Conservation (phyloP, 129 eudicot genomes). For the Silybum marianum region DNA sequence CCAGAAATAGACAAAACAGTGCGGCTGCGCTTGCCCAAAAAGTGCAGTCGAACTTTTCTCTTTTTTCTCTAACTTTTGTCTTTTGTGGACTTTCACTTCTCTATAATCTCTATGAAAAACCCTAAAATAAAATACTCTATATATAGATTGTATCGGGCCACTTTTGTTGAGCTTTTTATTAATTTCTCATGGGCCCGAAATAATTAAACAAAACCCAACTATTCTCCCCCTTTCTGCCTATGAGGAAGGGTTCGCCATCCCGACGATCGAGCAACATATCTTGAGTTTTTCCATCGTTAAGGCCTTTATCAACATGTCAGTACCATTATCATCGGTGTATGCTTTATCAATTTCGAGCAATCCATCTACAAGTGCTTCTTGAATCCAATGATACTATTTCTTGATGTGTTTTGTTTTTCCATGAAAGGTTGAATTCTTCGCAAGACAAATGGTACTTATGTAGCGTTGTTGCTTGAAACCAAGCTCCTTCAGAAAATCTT, state of each 20-base stretch:
- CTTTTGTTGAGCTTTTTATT: too few relatives aligned
- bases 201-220: background rate
- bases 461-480: background rate
- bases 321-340: background rate
- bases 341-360: background rate
- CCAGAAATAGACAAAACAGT: background rate
- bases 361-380: background rate
- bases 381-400: background rate
- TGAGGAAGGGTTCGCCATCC: too few relatives aligned
- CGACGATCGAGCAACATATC: too few relatives aligned
- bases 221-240: background rate
- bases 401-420: background rate
- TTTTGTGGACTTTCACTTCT: too few relatives aligned
- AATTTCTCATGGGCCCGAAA: background rate
- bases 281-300: too few relatives aligned
- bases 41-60: background rate
- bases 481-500: background rate
- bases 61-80: background rate
- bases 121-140: too few relatives aligned
- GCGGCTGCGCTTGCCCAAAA: background rate
- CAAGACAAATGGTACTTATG: background rate
- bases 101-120: too few relatives aligned
- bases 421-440: background rate
- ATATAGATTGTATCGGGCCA: too few relatives aligned
- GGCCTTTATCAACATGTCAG: background rate